phyloP scores from a whole-genome alignment of 805 yeast species.

The Citeromyces matritensis region DNA sequence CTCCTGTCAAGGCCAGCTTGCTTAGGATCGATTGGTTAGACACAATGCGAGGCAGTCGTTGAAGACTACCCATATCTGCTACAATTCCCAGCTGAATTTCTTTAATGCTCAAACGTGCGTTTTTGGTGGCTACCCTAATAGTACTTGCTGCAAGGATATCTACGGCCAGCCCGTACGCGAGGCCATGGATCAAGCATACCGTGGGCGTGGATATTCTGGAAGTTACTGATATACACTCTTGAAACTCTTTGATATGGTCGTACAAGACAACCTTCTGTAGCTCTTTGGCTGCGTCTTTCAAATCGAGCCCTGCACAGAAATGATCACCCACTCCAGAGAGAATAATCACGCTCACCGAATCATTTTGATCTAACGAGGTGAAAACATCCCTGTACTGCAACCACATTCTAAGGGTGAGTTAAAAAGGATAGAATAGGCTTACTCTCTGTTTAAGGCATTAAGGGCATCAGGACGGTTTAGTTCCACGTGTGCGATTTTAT shows the following conservation, averaged over 20 bases:
- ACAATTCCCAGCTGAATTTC: slow-evolving; percentile 64
- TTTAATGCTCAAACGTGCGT: slow-evolving; percentile 39
- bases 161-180: slow-evolving; percentile 47
- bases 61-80: slow-evolving; percentile 70
- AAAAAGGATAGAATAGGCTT: not conserved
- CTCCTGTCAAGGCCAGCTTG: slow-evolving; percentile 51
- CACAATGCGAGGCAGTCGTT: slow-evolving; percentile 40
- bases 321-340: slow-evolving; percentile 39
- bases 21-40: slow-evolving; percentile 41
- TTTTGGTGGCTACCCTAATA: slow-evolving; percentile 39
- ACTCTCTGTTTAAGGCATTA: slow-evolving; percentile 38
- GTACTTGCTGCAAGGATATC: slow-evolving; percentile 48
- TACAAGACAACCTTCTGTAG: slow-evolving; percentile 14
- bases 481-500: slow-evolving; percentile 32
- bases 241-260: slow-evolving; percentile 38
- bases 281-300: slow-evolving; percentile 15
- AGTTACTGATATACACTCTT: slow-evolving; percentile 34
- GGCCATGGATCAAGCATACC: slow-evolving; percentile 53
- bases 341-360: slow-evolving; percentile 35
- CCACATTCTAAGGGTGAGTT: slow-evolving; percentile 25
- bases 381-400: slow-evolving; percentile 36
- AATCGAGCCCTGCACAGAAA: slow-evolving; percentile 54
- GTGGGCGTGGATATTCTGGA: slow-evolving; percentile 40
- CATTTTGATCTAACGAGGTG: slow-evolving; percentile 22
- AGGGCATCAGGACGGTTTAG: slow-evolving; percentile 44